Evolutionary conservation across 208 protist species (phyloP).

Genomic region (Leishmania arabica): DNA sequence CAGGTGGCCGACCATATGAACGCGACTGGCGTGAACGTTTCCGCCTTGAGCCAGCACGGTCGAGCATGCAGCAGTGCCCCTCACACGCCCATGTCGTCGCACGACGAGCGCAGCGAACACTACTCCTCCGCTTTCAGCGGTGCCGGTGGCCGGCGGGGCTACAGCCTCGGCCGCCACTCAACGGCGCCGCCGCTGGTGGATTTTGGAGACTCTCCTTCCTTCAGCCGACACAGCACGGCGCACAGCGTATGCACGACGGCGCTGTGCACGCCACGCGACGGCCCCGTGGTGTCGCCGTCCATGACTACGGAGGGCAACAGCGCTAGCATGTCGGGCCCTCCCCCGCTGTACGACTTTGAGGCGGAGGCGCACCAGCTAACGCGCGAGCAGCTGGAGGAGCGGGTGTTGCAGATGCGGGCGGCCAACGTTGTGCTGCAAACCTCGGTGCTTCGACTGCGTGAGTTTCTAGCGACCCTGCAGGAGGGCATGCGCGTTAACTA

Average conservation of each 20-base stretch:
- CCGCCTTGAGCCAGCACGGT: neutral
- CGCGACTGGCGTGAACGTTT: slow-evolving; percentile 5
- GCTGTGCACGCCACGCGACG: slow-evolving; percentile 37
- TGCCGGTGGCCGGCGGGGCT: neutral
- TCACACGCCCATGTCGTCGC: slow-evolving; percentile 27
- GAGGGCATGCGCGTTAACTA: slow-evolving; percentile 62
- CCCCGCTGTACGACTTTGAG: slow-evolving; percentile 42
- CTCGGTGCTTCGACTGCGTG: slow-evolving; percentile 45
- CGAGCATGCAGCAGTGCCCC: slow-evolving; percentile 21
- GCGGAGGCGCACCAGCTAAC: slow-evolving; percentile 47
- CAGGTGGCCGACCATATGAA: slow-evolving; percentile 15
- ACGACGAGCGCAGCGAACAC: slow-evolving; percentile 16
- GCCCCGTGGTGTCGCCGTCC: slow-evolving; percentile 9
- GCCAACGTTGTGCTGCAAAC: slow-evolving; percentile 53
- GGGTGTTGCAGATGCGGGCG: slow-evolving; percentile 43
- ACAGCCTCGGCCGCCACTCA: slow-evolving; percentile 9
- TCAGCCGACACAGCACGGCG: slow-evolving; percentile 23
- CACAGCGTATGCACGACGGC: slow-evolving; percentile 41
- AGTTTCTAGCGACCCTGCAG: slow-evolving; percentile 44
- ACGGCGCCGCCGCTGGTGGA: slow-evolving; percentile 33
- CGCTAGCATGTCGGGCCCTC: slow-evolving; percentile 11
- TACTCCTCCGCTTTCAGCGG: slow-evolving; percentile 7
- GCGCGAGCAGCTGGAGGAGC: slow-evolving; percentile 43
- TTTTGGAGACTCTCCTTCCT: slow-evolving; percentile 23
- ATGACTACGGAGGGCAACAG: neutral